Conservation (phyloP, 495 filamentous ascomycete species). For the Hamigera avellanea region DNA sequence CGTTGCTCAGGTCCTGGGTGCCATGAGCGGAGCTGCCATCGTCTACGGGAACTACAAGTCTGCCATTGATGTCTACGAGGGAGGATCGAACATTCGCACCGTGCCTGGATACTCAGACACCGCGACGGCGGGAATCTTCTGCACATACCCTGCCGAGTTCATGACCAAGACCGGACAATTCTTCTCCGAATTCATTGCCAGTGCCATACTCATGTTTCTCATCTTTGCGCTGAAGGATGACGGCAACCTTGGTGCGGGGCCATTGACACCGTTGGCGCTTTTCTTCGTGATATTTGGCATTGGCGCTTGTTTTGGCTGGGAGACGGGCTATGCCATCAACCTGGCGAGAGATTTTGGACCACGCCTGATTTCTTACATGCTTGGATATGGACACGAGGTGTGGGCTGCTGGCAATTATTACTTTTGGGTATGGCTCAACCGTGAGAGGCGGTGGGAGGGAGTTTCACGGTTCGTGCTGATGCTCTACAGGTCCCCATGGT, state of each 20-base stretch:
- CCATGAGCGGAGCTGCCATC: slow-evolving; percentile 40
- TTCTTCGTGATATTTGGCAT: slow-evolving; percentile 58
- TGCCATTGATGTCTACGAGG: slow-evolving; percentile 44
- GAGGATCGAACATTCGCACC: slow-evolving; percentile 38
- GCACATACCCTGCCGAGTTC: slow-evolving; percentile 52
- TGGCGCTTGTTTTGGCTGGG: slow-evolving; percentile 57
- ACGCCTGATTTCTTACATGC: slow-evolving; percentile 44
- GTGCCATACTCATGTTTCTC: slow-evolving; percentile 50
- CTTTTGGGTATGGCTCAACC: slow-evolving; percentile 42
- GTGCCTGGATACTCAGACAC: slow-evolving; percentile 43
- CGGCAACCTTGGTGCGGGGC: slow-evolving; percentile 35
- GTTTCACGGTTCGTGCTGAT: neutral
- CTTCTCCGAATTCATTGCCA: slow-evolving; percentile 54
- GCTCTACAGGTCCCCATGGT: slow-evolving; percentile 37
- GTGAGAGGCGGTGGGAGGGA: no score
- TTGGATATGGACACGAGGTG: slow-evolving; percentile 54
- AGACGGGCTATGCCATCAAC: slow-evolving; percentile 61
- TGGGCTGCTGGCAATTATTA: slow-evolving; percentile 52
- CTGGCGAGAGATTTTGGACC: slow-evolving; percentile 57
- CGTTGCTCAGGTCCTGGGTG: slow-evolving; percentile 42
- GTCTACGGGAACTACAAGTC: slow-evolving; percentile 47
- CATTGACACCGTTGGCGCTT: slow-evolving; percentile 41
- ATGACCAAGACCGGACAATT: slow-evolving; percentile 47
- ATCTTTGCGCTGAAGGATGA: slow-evolving; percentile 58
- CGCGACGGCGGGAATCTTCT: slow-evolving; percentile 54